A percentile compares a stretch with the other conserved stretches of the same genome.
phyloP scores from a whole-genome alignment of 2,329 filamentous ascomycete species.

The Colletotrichum liaoningense region DNA sequence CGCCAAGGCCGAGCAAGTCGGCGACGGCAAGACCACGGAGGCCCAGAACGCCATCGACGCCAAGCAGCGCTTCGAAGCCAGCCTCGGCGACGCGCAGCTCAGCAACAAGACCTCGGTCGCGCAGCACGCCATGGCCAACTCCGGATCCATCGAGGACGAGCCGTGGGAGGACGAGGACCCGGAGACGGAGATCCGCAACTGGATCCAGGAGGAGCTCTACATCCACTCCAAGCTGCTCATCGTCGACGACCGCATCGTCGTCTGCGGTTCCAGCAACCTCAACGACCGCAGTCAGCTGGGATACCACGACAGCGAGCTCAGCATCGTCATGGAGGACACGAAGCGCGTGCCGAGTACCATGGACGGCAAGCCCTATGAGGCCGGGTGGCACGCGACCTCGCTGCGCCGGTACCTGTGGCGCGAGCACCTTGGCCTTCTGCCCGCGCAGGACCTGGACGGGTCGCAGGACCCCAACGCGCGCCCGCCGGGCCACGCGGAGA shows the following conservation, averaged over 20 bases:
- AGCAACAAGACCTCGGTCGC: constrained; percentile 65
- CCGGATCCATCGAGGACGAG: constrained; percentile 72
- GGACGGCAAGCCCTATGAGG: constrained; percentile 81
- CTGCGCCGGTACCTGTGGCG: constrained; percentile 87
- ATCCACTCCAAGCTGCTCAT: constrained; percentile 93
- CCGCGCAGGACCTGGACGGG: constrained; percentile 77
- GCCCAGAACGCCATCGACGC: constrained; percentile 56
- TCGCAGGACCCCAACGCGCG: constrained; percentile 77
- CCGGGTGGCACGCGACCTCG: constrained; percentile 84
- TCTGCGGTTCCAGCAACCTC: constrained; percentile 90
- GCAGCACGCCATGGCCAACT: constrained; percentile 82
- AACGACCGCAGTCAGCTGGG: constrained; percentile 93
- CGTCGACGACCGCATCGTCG: constrained; percentile 84
- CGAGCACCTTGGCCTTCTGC: constrained; percentile 87
- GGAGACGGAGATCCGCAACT: constrained; percentile 84
- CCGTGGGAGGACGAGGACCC: constrained; percentile 78
- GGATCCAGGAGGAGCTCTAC: constrained; percentile 96
- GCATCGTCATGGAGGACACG: constrained; percentile 89
- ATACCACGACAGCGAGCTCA: constrained; percentile 90
- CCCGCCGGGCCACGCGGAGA: constrained; percentile 75
- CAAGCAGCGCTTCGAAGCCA: constrained; percentile 65
- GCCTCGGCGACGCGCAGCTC: constrained; percentile 49
- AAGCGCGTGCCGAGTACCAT: constrained; percentile 78
- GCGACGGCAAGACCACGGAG: constrained; percentile 41
- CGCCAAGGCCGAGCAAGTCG: constrained; percentile 46